Percentiles rank a stretch among this genome's conserved stretches.
Evolutionary conservation across 1,284 basidiomycete species (phyloP).

Genomic region (Marasmius oreades): DNA sequence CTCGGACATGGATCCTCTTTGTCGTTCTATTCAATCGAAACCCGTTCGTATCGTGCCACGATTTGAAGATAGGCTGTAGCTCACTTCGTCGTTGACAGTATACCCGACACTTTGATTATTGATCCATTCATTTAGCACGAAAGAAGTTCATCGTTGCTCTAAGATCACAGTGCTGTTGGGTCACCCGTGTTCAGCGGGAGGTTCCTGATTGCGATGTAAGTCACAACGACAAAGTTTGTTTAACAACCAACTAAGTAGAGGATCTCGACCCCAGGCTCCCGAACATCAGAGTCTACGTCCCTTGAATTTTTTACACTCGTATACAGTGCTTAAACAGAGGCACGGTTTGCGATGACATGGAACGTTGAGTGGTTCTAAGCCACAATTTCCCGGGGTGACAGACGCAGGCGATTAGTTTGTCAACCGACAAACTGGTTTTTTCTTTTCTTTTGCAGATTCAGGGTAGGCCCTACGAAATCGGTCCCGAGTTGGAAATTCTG

Average conservation of each 20-base stretch:
- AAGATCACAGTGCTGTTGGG: neutral
- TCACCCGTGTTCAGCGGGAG: neutral
- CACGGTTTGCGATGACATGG: neutral
- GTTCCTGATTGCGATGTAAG: neutral
- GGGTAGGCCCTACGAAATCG: neutral
- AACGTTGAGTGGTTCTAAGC: neutral
- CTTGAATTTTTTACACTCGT: too few species aligned
- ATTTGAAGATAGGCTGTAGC: neutral
- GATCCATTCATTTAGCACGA: neutral
- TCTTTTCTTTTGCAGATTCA: neutral
- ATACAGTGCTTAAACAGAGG: too few species aligned
- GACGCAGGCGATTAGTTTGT: neutral
- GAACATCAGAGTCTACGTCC: too few species aligned
- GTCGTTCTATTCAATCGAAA: neutral
- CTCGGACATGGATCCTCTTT: too few species aligned
- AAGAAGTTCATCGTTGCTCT: neutral
- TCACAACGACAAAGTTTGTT: neutral
- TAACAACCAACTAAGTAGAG: neutral
- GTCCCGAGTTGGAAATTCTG: neutral
- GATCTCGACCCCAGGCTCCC: too few species aligned
- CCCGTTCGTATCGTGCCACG: neutral
- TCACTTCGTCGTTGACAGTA: neutral
- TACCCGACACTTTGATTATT: neutral
- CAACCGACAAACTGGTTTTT: too few species aligned
- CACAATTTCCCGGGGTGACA: neutral